Conservation (phyloP, 164 flowering plant genomes). For the Sedum album region DNA sequence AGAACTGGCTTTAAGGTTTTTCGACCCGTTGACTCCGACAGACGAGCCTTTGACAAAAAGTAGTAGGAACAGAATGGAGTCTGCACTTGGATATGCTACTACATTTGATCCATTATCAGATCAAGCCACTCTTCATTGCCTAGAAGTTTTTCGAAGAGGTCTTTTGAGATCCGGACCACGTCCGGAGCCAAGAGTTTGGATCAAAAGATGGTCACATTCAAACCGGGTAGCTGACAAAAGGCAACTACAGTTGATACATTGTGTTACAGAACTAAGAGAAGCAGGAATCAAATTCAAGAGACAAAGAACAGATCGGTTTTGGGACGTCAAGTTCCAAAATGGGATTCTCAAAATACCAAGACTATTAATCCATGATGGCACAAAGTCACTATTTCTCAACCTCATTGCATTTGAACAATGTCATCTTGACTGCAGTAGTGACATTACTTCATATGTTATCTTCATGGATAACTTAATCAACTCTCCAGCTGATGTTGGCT, state of each 20-base stretch:
- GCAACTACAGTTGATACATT: conserved; percentile 62
- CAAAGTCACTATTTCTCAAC: conserved; percentile 77
- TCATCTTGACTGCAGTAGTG: conserved; percentile 72
- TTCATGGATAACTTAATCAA: conserved; percentile 88
- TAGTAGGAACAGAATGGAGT: conserved; percentile 33
- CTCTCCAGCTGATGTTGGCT: conserved; percentile 64
- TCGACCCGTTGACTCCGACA: conserved; percentile 67
- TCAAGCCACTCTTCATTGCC: conserved; percentile 61
- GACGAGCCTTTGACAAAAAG: conserved; percentile 63
- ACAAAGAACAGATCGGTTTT: conserved; percentile 71
- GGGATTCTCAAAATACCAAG: conserved; percentile 69
- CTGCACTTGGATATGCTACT: conserved; percentile 23
- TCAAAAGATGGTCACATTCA: conserved; percentile 38
- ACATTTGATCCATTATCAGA: conserved; percentile 65
- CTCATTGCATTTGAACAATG: conserved; percentile 84
- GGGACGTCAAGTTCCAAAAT: conserved; percentile 64
- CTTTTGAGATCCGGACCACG: conserved; percentile 49
- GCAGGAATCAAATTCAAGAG: conserved; percentile 63
- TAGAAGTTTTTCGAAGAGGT: conserved; percentile 66
- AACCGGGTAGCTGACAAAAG: conserved; percentile 60
- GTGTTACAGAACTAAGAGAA: conserved; percentile 51
- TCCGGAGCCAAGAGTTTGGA: conserved; percentile 41
- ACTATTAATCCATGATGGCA: conserved; percentile 81
- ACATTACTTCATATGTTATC: conserved; percentile 71
- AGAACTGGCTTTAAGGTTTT: conserved; percentile 41